Base-by-base conservation (phyloP, 2,329 filamentous ascomycete genomes). In the Cytospora leucostoma region DNA sequence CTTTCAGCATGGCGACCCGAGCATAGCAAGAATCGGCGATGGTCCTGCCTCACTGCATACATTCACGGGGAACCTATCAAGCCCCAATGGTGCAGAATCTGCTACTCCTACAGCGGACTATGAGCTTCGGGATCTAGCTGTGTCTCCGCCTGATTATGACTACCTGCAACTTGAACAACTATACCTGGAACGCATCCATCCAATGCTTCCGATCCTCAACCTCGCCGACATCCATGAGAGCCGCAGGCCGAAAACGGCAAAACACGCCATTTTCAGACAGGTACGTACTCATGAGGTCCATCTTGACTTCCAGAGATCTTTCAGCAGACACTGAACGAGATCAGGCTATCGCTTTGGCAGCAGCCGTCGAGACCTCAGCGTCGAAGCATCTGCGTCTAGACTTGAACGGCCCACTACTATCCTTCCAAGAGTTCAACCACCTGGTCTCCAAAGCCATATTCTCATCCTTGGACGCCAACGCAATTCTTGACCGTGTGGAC, bases 401-500 rank as follows among this genome's bases (percentile, higher is more conserved):
- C 21, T 77, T 77, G 34, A 71, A 72, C 0, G 76, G 77, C 0
- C 70, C 76, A 0, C 67, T 80, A 0, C 71, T 84, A 4, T 71
- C 75, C 0, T 77, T 79, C 5, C 74, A 77, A 15, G 80, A 83
- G 5, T 85, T 83, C 62, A 80, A 81, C 44, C 76, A 78, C 13
- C 71, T 75, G 0, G 68, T 85, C 4, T 80, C 81, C 0, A 79
- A 79, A 1, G 79, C 82, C 0, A 75, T 84, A 3, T 74, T 81
- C 10, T 77, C 78, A 0, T 78, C 80, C 1, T 72, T 86, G 2
- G 83, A 85, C 59, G 80, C 83, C 6, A 82, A 81, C 15, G 71
- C 86, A 50, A 79, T 87, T 8, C 75, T 77, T 0, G 80, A 86
- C 66, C 77, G 82, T n/a, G 76, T 86, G 7, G 74, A 84, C 34